Percentiles rank a stretch among this genome's conserved stretches.
These are phyloP conservation scores for Ogataea zsoltii DNA, from an alignment of 805 yeast species.

Conservation along the genomic window DNA sequence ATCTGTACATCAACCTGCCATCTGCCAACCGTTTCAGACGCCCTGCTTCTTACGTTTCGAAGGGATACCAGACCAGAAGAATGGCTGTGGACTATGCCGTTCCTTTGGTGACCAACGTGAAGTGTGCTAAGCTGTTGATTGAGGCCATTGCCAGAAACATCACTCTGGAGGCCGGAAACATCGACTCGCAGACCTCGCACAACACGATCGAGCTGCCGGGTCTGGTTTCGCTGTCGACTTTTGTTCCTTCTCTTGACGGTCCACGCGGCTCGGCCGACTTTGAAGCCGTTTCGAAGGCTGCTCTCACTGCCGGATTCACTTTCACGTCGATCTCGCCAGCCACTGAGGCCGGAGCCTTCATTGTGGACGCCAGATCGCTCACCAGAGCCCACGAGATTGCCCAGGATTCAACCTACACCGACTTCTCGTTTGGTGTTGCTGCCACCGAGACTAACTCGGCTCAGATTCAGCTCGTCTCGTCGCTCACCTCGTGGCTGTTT, in stretches of 20 bases:
- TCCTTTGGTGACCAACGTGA: slow-evolving; percentile 96
- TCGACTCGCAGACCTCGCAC: slow-evolving; percentile 91
- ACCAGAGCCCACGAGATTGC: slow-evolving; percentile 59
- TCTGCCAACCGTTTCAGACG: slow-evolving; percentile 96
- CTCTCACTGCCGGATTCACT: slow-evolving; percentile 86
- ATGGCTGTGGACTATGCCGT: slow-evolving; percentile 99
- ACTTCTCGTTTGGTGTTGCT: slow-evolving; percentile 79
- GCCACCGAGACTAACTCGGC: slow-evolving; percentile 72
- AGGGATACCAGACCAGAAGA: slow-evolving; percentile 98
- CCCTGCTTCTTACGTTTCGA: slow-evolving; percentile 96
- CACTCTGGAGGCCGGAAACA: slow-evolving; percentile 65
- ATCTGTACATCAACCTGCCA: slow-evolving; percentile 93
- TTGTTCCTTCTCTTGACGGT: slow-evolving; percentile 64
- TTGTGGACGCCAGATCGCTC: slow-evolving; percentile 66
- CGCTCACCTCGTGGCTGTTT: slow-evolving; percentile 74
- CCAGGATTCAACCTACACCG: slow-evolving; percentile 68
- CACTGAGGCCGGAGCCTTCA: slow-evolving; percentile 58
- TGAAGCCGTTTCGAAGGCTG: slow-evolving; percentile 65
- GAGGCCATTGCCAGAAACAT: slow-evolving; percentile 86
- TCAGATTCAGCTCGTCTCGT: slow-evolving; percentile 60
- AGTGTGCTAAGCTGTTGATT: slow-evolving; percentile 91
- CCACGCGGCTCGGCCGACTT: slow-evolving; percentile 53
- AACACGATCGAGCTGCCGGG: slow-evolving; percentile 83
- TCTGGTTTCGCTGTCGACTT: slow-evolving; percentile 76
- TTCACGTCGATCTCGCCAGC: slow-evolving; percentile 79